phyloP scores from a whole-genome alignment of 306 rosid genomes.

The Inga oerstediana region DNA sequence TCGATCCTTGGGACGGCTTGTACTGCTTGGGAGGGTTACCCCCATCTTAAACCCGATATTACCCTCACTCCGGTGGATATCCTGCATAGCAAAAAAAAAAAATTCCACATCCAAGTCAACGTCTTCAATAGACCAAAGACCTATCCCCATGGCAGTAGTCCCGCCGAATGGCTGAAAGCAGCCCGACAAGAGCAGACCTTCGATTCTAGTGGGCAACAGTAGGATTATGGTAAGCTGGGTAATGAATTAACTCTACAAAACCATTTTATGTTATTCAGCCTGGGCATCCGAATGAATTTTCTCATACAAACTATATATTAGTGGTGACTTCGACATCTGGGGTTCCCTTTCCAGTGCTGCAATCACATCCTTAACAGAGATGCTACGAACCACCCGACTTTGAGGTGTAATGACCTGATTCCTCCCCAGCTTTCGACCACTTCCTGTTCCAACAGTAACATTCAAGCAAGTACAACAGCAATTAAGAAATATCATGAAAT shows the following conservation, averaged over 20 bases:
- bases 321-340: conserved; percentile 79
- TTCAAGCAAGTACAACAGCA: conserved; percentile 21
- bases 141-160: background rate
- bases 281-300: conserved; percentile 51
- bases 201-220: background rate
- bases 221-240: background rate
- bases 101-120: background rate
- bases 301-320: conserved; percentile 66
- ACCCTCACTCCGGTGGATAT: too few species aligned
- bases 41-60: too few species aligned
- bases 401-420: conserved; percentile 55
- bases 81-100: too few species aligned
- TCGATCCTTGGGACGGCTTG: too few species aligned
- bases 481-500: conserved; percentile 19
- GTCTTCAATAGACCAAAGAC: background rate
- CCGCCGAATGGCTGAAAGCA: background rate
- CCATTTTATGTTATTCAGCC: conserved; percentile 44
- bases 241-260: conserved; percentile 6
- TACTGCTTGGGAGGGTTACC: too few species aligned
- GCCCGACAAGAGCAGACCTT: background rate
- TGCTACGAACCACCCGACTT: conserved; percentile 58
- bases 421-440: conserved; percentile 59
- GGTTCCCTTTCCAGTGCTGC: conserved; percentile 93
- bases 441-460: conserved; percentile 47
- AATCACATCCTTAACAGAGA: conserved; percentile 81